Evolutionary conservation across 2,329 filamentous ascomycete genomes (phyloP), one percentile per base, ranked within the genome.

Genomic region (Akanthomyces muscarius): DNA sequence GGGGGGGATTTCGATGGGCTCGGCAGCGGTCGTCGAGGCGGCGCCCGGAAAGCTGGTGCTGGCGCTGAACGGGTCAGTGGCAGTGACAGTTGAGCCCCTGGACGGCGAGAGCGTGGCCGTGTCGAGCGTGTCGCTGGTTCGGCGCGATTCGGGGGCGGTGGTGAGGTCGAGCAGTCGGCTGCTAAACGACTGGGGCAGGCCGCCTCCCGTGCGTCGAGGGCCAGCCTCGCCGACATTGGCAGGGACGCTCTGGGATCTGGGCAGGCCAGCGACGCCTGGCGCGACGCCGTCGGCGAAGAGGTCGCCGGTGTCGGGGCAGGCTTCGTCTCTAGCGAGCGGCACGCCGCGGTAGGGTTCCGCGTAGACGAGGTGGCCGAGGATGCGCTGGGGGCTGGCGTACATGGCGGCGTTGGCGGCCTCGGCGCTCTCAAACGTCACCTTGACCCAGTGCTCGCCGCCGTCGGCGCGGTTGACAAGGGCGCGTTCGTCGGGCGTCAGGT

Each of bases 371-470:
- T 89, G 82, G 13, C 89, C 89, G 62, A 90, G 80, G 65, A 93
- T 85, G 64, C 82, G 83, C 75, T 92, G 88, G 0, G 90, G 90
- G 58, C 89, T 91, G 61, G 85, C 83, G 71, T 84, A 89, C 48
- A 88, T 77, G 25, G 90, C 90, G 13, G 85, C 80, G 64, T 90
- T 88, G 23, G 89, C 90, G 2, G 89, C 87, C 68, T 89, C 84
- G 55, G 83, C 81, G 48, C 87, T 90, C 75, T 92, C 90, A 70
- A 92, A 93, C 0, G 90, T 93, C 62, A 93, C 81, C 74, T 92
- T 92, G 69, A 97, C 92, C 94, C 94, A 98, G 79, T 97, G 91
- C 68, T 90, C 85, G 50, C 94, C 94, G 56, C 92, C 90, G 52
- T 89, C 89, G 66, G 91, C 92, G 65, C 83, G 85, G 75, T 93